Evolutionary conservation across 148 eudicot genomes (phyloP).

Genomic region (Rhododendron simsii): DNA sequence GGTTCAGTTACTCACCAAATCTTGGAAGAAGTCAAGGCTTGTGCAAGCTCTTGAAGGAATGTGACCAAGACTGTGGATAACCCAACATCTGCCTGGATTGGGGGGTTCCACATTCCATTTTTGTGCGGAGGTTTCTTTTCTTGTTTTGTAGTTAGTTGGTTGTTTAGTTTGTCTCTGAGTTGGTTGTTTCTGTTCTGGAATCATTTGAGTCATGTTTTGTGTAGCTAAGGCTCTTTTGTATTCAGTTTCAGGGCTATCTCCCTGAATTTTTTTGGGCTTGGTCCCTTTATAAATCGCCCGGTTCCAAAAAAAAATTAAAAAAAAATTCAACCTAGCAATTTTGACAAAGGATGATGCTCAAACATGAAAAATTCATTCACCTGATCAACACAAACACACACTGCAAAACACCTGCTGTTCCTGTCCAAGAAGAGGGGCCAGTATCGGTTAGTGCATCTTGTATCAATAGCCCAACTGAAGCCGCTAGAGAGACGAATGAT

Average conservation of each 20-base stretch:
- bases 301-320: background rate
- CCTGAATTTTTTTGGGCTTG: background rate
- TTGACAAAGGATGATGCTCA: background rate
- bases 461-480: constrained; percentile 85
- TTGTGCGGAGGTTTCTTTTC: background rate
- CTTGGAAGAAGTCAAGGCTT: background rate
- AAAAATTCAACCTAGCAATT: background rate
- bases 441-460: constrained; percentile 73
- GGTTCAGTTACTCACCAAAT: no score
- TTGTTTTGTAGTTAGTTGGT: background rate
- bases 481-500: constrained; percentile 89
- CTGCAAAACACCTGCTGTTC: constrained; percentile 92
- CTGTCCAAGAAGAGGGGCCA: constrained; percentile 92
- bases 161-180: background rate
- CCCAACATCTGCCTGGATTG: background rate
- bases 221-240: background rate
- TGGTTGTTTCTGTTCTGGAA: background rate
- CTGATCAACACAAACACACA: constrained; percentile 87
- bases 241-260: background rate
- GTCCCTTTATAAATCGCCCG: background rate
- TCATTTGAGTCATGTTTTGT: background rate
- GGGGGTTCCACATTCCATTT: background rate
- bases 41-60: background rate
- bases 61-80: background rate
- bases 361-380: constrained; percentile 20